A percentile compares a stretch with the other conserved stretches of the same genome.
These are phyloP conservation scores for Saccharomyces cerevisiae DNA, from an alignment of 805 yeast species.

Conservation along the genomic window DNA sequence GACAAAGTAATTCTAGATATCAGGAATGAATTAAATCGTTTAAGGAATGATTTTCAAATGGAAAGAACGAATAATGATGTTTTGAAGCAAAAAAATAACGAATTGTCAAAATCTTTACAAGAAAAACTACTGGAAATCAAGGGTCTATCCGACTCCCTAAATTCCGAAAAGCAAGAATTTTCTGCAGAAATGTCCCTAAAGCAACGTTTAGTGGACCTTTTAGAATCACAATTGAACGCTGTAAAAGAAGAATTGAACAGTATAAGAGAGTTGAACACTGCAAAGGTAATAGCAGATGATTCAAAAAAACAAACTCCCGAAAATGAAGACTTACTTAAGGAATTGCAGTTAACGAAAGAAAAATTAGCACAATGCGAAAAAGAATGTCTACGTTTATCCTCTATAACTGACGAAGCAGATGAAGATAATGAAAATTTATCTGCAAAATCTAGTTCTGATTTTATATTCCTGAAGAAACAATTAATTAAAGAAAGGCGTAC, in stretches of 20 bases:
- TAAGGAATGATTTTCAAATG: conserved; percentile 22
- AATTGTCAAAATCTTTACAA: conserved; percentile 33
- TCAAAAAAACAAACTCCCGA: conserved; percentile 10
- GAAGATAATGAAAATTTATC: conserved; percentile 6
- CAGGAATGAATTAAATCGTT: conserved; percentile 48
- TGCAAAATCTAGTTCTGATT: conserved; percentile 46
- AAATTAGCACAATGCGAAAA: conserved; percentile 28
- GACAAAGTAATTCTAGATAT: conserved; percentile 53
- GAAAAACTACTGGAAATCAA: conserved; percentile 37
- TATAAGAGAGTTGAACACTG: conserved; percentile 39
- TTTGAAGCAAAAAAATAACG: conserved; percentile 31
- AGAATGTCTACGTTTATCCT: conserved; percentile 34
- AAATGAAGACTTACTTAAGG: conserved; percentile 27
- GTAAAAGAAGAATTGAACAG: conserved; percentile 42
- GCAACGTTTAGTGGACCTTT: conserved; percentile 47
- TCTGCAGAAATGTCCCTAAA: conserved; percentile 49
- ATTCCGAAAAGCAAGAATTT: conserved; percentile 40
- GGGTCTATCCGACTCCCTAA: conserved; percentile 36
- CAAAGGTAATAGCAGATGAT: conserved; percentile 24
- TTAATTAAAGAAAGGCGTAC: conserved; percentile 58
- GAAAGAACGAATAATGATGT: conserved; percentile 28
- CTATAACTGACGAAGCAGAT: conserved; percentile 37
- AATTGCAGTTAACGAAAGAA: conserved; percentile 18
- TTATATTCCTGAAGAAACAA: conserved; percentile 53
- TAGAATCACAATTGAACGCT: conserved; percentile 24